A percentile compares a stretch with the other conserved stretches of the same genome.
Conservation (phyloP, 805 yeast species). For the Isabelozyma heimii region DNA sequence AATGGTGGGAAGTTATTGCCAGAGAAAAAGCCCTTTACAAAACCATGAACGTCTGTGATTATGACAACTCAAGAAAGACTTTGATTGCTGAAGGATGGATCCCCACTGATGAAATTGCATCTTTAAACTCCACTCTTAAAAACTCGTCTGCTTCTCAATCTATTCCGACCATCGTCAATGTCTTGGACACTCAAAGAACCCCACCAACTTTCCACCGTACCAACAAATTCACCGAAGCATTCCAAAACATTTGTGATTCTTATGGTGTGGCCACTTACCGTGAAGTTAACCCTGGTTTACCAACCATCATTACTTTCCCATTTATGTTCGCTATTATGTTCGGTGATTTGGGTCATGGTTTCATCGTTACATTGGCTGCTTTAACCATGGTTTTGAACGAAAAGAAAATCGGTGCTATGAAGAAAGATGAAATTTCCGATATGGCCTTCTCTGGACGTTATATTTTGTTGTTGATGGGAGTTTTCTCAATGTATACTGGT, state of each 20-base stretch:
- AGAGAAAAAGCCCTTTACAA: slow-evolving; percentile 84
- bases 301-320: slow-evolving; percentile 74
- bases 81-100: slow-evolving; percentile 97
- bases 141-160: slow-evolving; percentile 55
- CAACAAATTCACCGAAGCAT: slow-evolving; percentile 67
- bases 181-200: slow-evolving; percentile 59
- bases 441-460: slow-evolving; percentile 76
- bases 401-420: slow-evolving; percentile 46
- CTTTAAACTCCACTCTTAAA: slow-evolving; percentile 65
- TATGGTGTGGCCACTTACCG: slow-evolving; percentile 74
- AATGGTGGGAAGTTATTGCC: slow-evolving; percentile 61
- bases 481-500: slow-evolving; percentile 73
- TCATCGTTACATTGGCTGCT: slow-evolving; percentile 57
- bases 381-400: slow-evolving; percentile 54
- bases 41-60: slow-evolving; percentile 74
- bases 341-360: slow-evolving; percentile 82
- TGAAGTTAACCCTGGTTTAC: slow-evolving; percentile 74
- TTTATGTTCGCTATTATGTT: slow-evolving; percentile 84
- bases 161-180: slow-evolving; percentile 52
- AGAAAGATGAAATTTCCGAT: slow-evolving; percentile 70
- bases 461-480: slow-evolving; percentile 66
- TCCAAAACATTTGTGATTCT: slow-evolving; percentile 72
- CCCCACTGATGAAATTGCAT: slow-evolving; percentile 71
- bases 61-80: slow-evolving; percentile 80
- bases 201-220: slow-evolving; percentile 73